phyloP scores from a whole-genome alignment of 768 basidiomycete genomes.

The Lactarius quietus region DNA sequence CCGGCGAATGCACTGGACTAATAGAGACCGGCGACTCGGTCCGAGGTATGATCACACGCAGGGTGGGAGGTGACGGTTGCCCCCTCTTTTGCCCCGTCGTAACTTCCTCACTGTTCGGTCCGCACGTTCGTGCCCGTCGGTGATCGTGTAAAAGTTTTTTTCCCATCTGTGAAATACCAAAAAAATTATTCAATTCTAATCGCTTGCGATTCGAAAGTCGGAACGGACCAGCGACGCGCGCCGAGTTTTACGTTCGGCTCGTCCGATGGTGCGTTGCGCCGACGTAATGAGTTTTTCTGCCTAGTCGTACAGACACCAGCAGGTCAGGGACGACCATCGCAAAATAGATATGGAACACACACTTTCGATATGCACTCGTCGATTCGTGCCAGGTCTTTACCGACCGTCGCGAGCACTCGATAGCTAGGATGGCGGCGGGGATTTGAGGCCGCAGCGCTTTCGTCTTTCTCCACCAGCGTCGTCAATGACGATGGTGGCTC shows the following conservation, averaged over 20 bases:
- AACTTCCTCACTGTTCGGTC: not conserved
- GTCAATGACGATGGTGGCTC: slow-evolving; percentile 13
- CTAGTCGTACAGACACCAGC: not conserved
- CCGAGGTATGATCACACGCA: slow-evolving; percentile 19
- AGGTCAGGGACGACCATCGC: slow-evolving; percentile 7
- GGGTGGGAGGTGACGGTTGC: not conserved
- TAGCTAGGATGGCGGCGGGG: slow-evolving; percentile 31
- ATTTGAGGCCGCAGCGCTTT: not conserved
- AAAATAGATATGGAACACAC: slow-evolving; percentile 26
- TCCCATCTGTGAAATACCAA: slow-evolving; percentile 5
- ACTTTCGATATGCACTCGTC: slow-evolving; percentile 53
- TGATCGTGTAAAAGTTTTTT: slow-evolving; percentile 16
- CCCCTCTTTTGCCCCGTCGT: not conserved
- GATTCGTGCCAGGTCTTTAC: slow-evolving; percentile 55
- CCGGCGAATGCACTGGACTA: slow-evolving; percentile 24
- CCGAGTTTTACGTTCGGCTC: slow-evolving; percentile 19
- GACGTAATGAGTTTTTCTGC: slow-evolving; percentile 15
- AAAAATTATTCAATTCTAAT: not conserved
- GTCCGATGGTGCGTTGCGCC: slow-evolving; percentile 17
- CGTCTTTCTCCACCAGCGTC: slow-evolving; percentile 13
- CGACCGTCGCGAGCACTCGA: slow-evolving; percentile 48
- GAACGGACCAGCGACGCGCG: slow-evolving; percentile 22
- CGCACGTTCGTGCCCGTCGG: slow-evolving; percentile 10
- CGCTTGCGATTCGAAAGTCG: slow-evolving; percentile 1
- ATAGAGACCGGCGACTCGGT: slow-evolving; percentile 4